These are phyloP conservation scores for Hypoxylon rubiginosum DNA, from an alignment of 2,329 filamentous ascomycete species.

Conservation along the genomic window DNA sequence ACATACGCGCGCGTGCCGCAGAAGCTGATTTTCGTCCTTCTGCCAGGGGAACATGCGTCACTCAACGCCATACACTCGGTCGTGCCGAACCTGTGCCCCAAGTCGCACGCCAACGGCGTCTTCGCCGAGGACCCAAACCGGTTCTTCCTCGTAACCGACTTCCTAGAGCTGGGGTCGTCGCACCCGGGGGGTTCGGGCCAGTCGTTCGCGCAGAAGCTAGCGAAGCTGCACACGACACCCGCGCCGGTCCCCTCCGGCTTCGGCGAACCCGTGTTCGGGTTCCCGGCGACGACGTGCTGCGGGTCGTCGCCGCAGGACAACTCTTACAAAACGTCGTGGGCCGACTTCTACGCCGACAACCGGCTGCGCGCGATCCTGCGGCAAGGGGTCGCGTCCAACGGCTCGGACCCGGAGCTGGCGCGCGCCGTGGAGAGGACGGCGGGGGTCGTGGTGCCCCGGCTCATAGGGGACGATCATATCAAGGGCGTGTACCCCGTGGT, in stretches of 20 bases:
- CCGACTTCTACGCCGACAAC: constrained; percentile 86
- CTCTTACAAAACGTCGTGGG: constrained; percentile 78
- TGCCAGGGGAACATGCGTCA: constrained; percentile 82
- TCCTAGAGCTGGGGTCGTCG: constrained; percentile 73
- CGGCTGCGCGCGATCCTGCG: constrained; percentile 76
- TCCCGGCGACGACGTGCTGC: constrained; percentile 87
- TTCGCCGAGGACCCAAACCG: constrained; percentile 64
- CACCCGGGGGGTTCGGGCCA: constrained; percentile 60
- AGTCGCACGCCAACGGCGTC: constrained; percentile 78
- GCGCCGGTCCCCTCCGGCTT: constrained; percentile 74
- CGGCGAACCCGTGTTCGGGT: constrained; percentile 79
- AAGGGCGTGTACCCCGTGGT: constrained; percentile 80
- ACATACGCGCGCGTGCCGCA: constrained; percentile 45
- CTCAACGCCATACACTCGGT: constrained; percentile 82
- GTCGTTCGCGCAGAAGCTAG: constrained; percentile 81
- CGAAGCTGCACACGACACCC: constrained; percentile 80
- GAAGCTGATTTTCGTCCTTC: constrained; percentile 55
- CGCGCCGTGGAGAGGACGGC: constrained; percentile 75
- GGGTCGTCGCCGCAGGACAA: constrained; percentile 89
- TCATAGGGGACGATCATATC: constrained; percentile 78
- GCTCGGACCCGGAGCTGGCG: constrained; percentile 72
- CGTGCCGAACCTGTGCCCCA: constrained; percentile 82
- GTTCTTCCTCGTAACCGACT: constrained; percentile 80
- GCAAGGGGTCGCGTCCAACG: constrained; percentile 71
- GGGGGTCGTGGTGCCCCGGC: constrained; percentile 75